Conservation (phyloP, 169 alveolate species). For the Eimeria praecox region DNA sequence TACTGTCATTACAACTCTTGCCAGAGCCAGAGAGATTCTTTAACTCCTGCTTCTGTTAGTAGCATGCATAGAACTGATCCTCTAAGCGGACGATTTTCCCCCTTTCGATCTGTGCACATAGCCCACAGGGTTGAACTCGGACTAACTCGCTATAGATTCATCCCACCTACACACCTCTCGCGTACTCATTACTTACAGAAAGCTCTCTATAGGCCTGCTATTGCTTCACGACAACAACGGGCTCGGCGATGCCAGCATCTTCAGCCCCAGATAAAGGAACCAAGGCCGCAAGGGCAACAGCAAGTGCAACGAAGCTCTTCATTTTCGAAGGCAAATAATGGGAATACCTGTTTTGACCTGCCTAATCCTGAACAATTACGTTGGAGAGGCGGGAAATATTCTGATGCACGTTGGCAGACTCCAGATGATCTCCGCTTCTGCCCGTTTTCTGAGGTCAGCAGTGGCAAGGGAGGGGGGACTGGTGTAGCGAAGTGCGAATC, state of each 20-base stretch:
- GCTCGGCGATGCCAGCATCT: neutral
- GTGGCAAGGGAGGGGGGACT: too few species aligned
- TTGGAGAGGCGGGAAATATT: too few species aligned
- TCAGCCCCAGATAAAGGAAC: neutral
- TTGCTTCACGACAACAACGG: neutral
- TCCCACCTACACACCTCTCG: neutral
- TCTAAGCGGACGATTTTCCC: neutral
- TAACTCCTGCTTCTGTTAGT: neutral
- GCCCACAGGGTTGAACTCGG: neutral
- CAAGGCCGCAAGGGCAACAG: neutral
- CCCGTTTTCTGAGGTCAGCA: too few species aligned
- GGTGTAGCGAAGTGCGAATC: too few species aligned
- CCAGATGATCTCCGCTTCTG: too few species aligned
- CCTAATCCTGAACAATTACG: too few species aligned
- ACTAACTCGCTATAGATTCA: neutral
- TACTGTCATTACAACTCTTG: neutral
- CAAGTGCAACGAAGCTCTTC: neutral
- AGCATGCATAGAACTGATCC: neutral
- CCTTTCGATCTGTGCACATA: neutral
- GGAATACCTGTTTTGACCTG: too few species aligned
- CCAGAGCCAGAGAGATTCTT: neutral
- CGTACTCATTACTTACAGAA: neutral
- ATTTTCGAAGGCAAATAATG: neutral
- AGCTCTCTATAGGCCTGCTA: too few species aligned
- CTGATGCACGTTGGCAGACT: too few species aligned